Percentiles rank a stretch among this genome's conserved stretches.
Evolutionary conservation across 2,329 filamentous ascomycete genomes (phyloP).

Genomic region (Bipolaris sorokiniana): DNA sequence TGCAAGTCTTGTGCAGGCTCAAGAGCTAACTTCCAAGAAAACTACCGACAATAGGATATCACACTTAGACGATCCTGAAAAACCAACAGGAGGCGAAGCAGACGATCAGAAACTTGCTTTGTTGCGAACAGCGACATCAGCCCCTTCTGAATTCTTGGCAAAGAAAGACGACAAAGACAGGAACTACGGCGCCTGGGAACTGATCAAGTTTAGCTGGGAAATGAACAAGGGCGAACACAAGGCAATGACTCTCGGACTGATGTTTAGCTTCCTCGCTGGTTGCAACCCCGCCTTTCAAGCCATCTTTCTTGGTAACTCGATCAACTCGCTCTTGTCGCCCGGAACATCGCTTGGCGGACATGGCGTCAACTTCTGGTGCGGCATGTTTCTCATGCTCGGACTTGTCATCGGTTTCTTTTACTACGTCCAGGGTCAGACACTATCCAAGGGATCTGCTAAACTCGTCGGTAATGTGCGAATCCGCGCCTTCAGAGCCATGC

Average conservation of each 20-base stretch:
- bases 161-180: constrained; percentile 34
- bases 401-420: constrained; percentile 35
- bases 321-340: constrained; percentile 70
- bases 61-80: constrained; percentile 23
- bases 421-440: constrained; percentile 50
- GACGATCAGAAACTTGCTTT: constrained; percentile 38
- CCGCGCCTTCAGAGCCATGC: constrained; percentile 81
- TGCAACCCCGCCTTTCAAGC: constrained; percentile 58
- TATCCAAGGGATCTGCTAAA: constrained; percentile 64
- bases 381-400: constrained; percentile 47
- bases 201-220: constrained; percentile 40
- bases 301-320: constrained; percentile 83
- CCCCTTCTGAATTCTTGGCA: constrained; percentile 68
- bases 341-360: constrained; percentile 60
- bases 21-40: constrained; percentile 59
- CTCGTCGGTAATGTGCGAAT: constrained; percentile 84
- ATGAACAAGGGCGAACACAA: constrained; percentile 44
- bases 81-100: constrained; percentile 21
- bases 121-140: constrained; percentile 45
- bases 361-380: constrained; percentile 68
- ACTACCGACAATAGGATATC: constrained; percentile 29
- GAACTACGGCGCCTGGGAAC: constrained; percentile 52
- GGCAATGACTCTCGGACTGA: constrained; percentile 52
- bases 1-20: constrained; percentile 83
- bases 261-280: constrained; percentile 45